Conservation (phyloP, 2,329 filamentous ascomycete species). For the Coniochaeta sp. region DNA sequence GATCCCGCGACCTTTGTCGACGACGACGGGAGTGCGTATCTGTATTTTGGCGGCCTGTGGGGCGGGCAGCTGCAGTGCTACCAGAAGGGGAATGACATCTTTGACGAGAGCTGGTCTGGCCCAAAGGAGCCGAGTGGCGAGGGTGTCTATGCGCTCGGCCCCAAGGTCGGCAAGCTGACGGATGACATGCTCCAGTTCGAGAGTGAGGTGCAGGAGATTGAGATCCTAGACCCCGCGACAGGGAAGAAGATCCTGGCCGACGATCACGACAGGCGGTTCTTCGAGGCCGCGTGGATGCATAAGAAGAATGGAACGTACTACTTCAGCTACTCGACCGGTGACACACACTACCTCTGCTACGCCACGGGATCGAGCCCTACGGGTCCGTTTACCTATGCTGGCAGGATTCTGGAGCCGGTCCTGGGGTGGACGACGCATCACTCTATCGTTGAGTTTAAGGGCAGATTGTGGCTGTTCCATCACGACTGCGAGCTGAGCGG, state of each 20-base stretch:
- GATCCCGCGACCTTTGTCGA: constrained; percentile 73
- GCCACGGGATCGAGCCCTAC: constrained; percentile 56
- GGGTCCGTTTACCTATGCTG: constrained; percentile 67
- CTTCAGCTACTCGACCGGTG: constrained; percentile 71
- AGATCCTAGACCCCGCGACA: constrained; percentile 55
- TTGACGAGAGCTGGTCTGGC: constrained; percentile 45
- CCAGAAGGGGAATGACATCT: constrained; percentile 43
- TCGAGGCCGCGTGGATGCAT: constrained; percentile 76
- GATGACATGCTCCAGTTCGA: constrained; percentile 60
- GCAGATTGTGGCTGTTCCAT: constrained; percentile 68
- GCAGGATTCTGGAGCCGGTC: constrained; percentile 67
- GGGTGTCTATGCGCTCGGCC: constrained; percentile 51
- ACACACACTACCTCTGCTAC: constrained; percentile 68
- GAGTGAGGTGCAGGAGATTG: constrained; percentile 47
- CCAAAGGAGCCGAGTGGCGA: constrained; percentile 51
- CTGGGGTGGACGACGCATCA: constrained; percentile 78
- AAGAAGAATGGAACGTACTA: constrained; percentile 64
- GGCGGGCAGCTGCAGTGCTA: constrained; percentile 77
- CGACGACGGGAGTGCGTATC: constrained; percentile 51
- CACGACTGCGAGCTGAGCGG: constrained; percentile 64
- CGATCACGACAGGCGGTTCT: constrained; percentile 70
- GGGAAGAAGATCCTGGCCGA: constrained; percentile 52
- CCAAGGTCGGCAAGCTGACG: constrained; percentile 57
- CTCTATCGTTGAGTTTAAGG: constrained; percentile 66
- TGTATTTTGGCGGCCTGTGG: constrained; percentile 77